Evolutionary conservation across 768 basidiomycete species (phyloP).

Genomic region (Serendipita sp.): DNA sequence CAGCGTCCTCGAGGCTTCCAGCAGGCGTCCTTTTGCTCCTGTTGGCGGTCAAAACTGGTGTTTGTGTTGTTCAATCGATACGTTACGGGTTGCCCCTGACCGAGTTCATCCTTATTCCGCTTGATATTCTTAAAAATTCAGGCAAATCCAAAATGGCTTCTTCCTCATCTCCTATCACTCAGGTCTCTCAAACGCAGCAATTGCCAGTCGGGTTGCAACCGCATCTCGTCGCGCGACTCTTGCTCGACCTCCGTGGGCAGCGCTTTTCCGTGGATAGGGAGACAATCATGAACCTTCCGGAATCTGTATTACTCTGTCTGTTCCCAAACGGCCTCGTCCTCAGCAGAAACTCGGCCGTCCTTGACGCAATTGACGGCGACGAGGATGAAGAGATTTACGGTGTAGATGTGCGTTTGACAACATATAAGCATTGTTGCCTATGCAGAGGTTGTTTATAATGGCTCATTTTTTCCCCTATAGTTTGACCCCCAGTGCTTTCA

Average conservation of each 20-base stretch:
- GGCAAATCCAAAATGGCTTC: neutral
- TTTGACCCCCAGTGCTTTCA: conserved; percentile 96
- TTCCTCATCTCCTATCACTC: conserved; percentile 26
- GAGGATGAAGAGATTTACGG: conserved; percentile 87
- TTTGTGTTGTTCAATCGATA: no score
- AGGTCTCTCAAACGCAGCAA: conserved; percentile 29
- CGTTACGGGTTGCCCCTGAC: no score
- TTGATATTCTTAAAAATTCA: no score
- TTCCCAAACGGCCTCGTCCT: conserved; percentile 96
- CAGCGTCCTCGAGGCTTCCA: no score
- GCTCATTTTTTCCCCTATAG: conserved; percentile 25
- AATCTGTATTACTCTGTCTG: conserved; percentile 87
- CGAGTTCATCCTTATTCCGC: no score
- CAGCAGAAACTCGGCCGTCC: conserved; percentile 63
- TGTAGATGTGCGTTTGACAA: conserved; percentile 64
- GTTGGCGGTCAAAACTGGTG: no score
- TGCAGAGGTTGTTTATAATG: neutral
- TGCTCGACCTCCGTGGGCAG: conserved; percentile 79
- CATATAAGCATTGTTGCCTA: neutral
- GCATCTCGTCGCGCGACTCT: conserved; percentile 72
- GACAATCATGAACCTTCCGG: conserved; percentile 95
- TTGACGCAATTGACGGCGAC: conserved; percentile 61
- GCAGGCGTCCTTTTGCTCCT: no score
- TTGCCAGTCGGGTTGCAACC: conserved; percentile 59
- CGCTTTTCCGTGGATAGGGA: conserved; percentile 93